Evolutionary conservation across 306 rosid species (phyloP).

Genomic region (Corylus americana): DNA sequence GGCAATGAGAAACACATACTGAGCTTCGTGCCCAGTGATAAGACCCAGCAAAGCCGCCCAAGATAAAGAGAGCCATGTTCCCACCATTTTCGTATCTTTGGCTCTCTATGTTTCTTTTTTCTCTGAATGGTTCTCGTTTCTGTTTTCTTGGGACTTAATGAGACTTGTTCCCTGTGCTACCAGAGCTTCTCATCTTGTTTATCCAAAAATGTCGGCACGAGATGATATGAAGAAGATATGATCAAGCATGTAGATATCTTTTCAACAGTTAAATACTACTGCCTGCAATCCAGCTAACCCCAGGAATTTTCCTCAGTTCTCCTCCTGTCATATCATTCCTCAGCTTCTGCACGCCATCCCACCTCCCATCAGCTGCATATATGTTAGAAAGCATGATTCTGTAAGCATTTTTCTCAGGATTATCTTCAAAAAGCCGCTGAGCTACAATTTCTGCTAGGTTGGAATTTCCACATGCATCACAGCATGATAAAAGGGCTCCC

Average conservation of each 20-base stretch:
- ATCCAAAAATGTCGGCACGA: conserved; percentile 1
- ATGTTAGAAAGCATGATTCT: conserved; percentile 78
- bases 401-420: conserved; percentile 49
- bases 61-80: too few relatives aligned
- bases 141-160: too few relatives aligned
- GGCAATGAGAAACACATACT: too few relatives aligned
- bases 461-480: conserved; percentile 63
- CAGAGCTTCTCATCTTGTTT: neutral
- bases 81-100: too few relatives aligned
- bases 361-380: conserved; percentile 77
- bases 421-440: conserved; percentile 47
- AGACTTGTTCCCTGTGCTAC: neutral
- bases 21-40: too few relatives aligned
- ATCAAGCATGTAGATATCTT: neutral
- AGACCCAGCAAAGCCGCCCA: too few relatives aligned
- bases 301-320: conserved; percentile 57
- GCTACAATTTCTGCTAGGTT: conserved; percentile 74
- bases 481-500: conserved; percentile 84
- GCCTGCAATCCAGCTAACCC: conserved; percentile 67
- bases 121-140: too few relatives aligned
- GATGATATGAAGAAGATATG: neutral
- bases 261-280: conserved; percentile 20
- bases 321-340: conserved; percentile 54
- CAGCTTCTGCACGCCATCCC: conserved; percentile 67
- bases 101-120: too few relatives aligned